phyloP scores from a whole-genome alignment of 2,329 filamentous ascomycete species.

The Aspergillus texensis region DNA sequence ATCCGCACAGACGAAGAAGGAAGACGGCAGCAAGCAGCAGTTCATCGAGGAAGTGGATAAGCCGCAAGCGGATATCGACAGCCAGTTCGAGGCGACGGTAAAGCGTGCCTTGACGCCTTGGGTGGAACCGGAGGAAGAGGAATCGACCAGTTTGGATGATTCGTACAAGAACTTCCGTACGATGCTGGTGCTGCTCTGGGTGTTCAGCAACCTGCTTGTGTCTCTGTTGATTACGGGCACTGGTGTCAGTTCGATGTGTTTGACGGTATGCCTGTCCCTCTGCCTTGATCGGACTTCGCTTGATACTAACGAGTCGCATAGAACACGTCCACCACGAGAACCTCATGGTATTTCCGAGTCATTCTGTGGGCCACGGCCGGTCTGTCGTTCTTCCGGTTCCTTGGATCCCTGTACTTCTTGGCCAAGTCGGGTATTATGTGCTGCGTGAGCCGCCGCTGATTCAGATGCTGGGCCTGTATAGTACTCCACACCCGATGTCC shows the following conservation, averaged over 20 bases:
- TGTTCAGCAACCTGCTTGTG: conserved; percentile 91
- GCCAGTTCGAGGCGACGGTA: conserved; percentile 93
- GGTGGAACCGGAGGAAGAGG: conserved; percentile 74
- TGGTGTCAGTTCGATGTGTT: conserved; percentile 78
- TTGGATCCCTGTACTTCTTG: conserved; percentile 92
- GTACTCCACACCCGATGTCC: background rate
- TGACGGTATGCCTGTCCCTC: conserved; percentile 67
- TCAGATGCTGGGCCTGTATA: background rate
- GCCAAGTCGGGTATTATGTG: conserved; percentile 93
- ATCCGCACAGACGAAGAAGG: conserved; percentile 84
- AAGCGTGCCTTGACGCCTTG: conserved; percentile 88
- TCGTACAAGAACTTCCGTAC: conserved; percentile 99
- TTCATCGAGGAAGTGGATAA: conserved; percentile 96
- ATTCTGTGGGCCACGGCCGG: conserved; percentile 86
- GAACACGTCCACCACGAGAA: conserved; percentile 72
- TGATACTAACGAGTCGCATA: conserved; percentile 35
- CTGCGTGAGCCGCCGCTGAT: conserved; percentile 55
- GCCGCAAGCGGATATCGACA: conserved; percentile 97
- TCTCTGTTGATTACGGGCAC: conserved; percentile 76
- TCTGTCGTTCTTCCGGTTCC: conserved; percentile 83
- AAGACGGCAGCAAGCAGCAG: conserved; percentile 74
- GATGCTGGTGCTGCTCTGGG: conserved; percentile 88
- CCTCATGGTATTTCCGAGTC: conserved; percentile 85
- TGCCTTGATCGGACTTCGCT: background rate
- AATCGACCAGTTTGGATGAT: conserved; percentile 77